Evolutionary conservation across 164 flowering plant genomes (phyloP), one percentile per base, ranked within the genome.

Genomic region (Liquidambar formosana): DNA sequence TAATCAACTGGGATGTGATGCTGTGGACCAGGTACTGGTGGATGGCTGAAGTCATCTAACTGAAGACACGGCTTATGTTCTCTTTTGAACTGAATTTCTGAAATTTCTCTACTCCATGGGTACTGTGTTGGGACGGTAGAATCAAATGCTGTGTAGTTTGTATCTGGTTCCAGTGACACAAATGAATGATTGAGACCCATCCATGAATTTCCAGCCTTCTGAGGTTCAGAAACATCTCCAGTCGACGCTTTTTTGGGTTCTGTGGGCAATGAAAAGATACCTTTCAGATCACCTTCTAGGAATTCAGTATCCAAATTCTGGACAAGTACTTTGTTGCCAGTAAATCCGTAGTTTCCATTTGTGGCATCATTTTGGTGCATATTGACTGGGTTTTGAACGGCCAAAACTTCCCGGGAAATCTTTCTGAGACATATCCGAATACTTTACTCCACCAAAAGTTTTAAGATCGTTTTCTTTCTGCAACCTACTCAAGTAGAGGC

Each of bases 401-500:
- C 75, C 70, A 71, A 81, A 75, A 59, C 75, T 79, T 70, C 73
- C 75, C 60, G 77, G 9, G 48, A 84, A 41, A 22, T 90, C 91
- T 76, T 80, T 79, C 3, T 78, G 49, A 61, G 80, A 73, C 59
- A 67, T 19, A 46, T 88, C 90, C 27, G 81, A 70, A 58, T 80
- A 82, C 77, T 78, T 87, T 27, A 66, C 60, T 28, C 85, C 85
- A 73, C 78, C 66, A 63, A 64, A 73, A 66, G 74, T 56, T 69
- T 79, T 83, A 3, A 77, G 59, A 57, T 88, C 90, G 73, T 79
- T 83, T 61, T 88, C 92, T 69, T 86, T 94, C 73, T 84, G 89
- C 75, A 94, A 66, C 76, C 99, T 82, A 71, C 84, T 85, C 85
- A 92, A 79, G 81, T 92, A 94, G 59, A 91, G 88, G 22, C 99